phyloP scores from a whole-genome alignment of 2,329 filamentous ascomycete genomes.

The Teratosphaeriaceae sp. region DNA sequence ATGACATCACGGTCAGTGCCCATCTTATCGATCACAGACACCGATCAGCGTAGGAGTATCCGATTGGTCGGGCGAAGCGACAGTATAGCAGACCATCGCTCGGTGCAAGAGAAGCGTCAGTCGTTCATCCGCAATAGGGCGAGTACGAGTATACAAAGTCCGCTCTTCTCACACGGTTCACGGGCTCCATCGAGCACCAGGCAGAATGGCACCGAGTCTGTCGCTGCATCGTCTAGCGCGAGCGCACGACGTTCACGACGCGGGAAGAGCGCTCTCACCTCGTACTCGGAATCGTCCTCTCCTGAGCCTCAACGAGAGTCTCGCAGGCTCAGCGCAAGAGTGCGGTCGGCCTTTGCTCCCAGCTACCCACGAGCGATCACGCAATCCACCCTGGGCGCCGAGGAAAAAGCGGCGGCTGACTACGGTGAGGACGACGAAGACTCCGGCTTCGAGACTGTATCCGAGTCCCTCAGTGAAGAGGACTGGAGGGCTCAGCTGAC shows the following conservation, averaged over 20 bases:
- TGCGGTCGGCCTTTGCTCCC: conserved; percentile 22
- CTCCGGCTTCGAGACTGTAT: conserved; percentile 13
- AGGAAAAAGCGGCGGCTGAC: conserved; percentile 14
- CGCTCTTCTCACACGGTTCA: conserved; percentile 34
- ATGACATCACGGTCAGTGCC: conserved; percentile 21
- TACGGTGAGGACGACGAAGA: conserved; percentile 12
- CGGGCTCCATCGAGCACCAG: conserved; percentile 12
- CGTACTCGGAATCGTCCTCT: conserved; percentile 25
- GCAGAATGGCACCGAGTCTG: conserved; percentile 14
- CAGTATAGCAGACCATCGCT: conserved; percentile 31
- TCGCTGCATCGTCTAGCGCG: conserved; percentile 14
- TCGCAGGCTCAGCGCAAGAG: conserved; percentile 19
- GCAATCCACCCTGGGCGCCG: conserved; percentile 14
- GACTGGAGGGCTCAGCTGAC: conserved; percentile 20
- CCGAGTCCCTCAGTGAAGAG: conserved; percentile 12
- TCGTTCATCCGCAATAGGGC: conserved; percentile 38
- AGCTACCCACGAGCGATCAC: conserved; percentile 25
- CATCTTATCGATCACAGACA: conserved; percentile 19
- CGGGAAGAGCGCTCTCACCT: conserved; percentile 15
- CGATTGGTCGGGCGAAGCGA: conserved; percentile 32
- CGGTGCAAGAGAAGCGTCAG: conserved; percentile 35
- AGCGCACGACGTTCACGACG: conserved; percentile 14
- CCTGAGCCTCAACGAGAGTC: conserved; percentile 23
- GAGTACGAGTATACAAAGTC: conserved; percentile 28
- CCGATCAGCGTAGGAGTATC: conserved; percentile 31